Percentiles rank a stretch among this genome's conserved stretches.
phyloP scores from a whole-genome alignment of 2,329 filamentous ascomycete genomes.

The Fusarium coicis region DNA sequence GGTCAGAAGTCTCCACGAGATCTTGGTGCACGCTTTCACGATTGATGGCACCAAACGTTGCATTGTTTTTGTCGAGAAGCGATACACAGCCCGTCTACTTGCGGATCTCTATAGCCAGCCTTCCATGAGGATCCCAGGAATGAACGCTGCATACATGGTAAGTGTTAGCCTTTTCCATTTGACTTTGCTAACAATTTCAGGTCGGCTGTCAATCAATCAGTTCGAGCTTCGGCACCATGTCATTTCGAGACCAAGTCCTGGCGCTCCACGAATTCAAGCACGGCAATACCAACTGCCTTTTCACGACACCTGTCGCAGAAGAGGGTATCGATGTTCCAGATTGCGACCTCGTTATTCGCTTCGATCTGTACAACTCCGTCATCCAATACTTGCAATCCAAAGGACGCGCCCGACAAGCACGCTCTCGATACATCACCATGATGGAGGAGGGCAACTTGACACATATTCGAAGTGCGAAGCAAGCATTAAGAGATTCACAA shows the following conservation, averaged over 20 bases:
- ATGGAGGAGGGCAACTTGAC: conserved; percentile 74
- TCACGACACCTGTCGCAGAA: conserved; percentile 74
- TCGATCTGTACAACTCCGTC: conserved; percentile 88
- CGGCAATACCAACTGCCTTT: conserved; percentile 70
- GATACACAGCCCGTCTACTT: conserved; percentile 81
- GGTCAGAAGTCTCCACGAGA: conserved; percentile 69
- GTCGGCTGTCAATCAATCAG: conserved; percentile 46
- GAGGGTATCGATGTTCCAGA: conserved; percentile 76
- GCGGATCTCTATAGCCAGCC: conserved; percentile 71
- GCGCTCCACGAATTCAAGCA: conserved; percentile 73
- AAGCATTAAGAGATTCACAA: conserved; percentile 69
- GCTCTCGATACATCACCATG: conserved; percentile 89
- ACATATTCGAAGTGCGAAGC: conserved; percentile 66
- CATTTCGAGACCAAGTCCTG: conserved; percentile 78
- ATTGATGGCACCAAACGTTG: conserved; percentile 65
- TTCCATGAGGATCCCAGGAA: conserved; percentile 64
- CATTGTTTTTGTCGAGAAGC: conserved; percentile 87
- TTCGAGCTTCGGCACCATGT: conserved; percentile 68
- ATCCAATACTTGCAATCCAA: conserved; percentile 96
- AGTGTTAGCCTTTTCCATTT: conserved; percentile 16
- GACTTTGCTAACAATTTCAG: conserved; percentile 31
- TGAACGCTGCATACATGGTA: conserved; percentile 73
- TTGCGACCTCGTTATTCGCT: conserved; percentile 76
- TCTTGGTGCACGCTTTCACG: conserved; percentile 73
- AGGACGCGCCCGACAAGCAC: conserved; percentile 80